Evolutionary conservation across 2,329 filamentous ascomycete species (phyloP), one percentile per base, ranked within the genome.

Genomic region (Arachnomyces sp.): DNA sequence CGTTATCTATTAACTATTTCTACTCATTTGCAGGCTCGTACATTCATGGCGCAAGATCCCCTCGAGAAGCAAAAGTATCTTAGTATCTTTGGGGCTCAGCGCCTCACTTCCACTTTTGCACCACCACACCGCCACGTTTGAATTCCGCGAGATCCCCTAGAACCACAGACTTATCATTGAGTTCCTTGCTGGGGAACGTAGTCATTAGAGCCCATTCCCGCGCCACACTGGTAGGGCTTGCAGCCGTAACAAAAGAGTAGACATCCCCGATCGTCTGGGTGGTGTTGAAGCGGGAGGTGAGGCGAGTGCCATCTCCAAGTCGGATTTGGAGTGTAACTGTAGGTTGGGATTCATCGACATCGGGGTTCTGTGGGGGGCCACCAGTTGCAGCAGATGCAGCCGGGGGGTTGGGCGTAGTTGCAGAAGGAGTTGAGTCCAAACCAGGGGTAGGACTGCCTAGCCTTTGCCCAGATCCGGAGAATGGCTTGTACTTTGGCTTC

Each of bases 211-310:
- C 74, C 61, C 74, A 82, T 3, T 66, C 49, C 28, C 78, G 67
- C 45, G 63, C 54, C 39, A 62, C 60, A 45, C 69, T 72, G 11
- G 61, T 58, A 0, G 74, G 57, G 34, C 68, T 76, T 4, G 76
- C 66, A 9, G 69, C 67, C 39, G 67, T 59, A 34, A 81, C 77
- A 51, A 81, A 81, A 31, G 65, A 60, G 58, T 81, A 81, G 30
- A 82, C 73, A 47, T 81, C 74, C 31, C 77, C 77, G 42, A 82
- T 70, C 0, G 77, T 81, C 53, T 80, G 75, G 1, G 72, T 74
- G 0, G 75, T 78, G 57, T 82, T 82, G 66, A 82, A 82, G 15
- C 77, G 70, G 14, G 74, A 76, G 5, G 68, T 68, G 43, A 81
- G 57, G 11, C 77, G 67, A 9, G 77, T 76, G 28, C 78, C 78